Percentiles rank a stretch among this genome's conserved stretches.
phyloP scores from a whole-genome alignment of 805 yeast species.

The Candida easanensis region DNA sequence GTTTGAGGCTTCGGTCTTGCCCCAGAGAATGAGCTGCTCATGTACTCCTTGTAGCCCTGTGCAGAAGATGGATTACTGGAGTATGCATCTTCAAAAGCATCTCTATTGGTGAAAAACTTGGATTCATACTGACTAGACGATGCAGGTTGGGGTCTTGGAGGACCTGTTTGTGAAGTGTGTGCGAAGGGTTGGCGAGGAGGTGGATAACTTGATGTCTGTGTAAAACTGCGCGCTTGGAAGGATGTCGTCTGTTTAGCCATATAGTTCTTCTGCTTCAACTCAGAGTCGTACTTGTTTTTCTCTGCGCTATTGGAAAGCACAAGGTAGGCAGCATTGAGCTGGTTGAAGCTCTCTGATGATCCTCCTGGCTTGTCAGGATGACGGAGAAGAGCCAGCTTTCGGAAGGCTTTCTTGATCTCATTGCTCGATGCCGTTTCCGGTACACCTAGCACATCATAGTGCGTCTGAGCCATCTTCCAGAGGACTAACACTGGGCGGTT shows the following conservation, averaged over 20 bases:
- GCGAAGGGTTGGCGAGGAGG: not conserved
- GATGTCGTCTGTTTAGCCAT: not conserved
- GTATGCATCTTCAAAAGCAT: not conserved
- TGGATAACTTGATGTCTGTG: not conserved
- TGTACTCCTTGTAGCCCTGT: not conserved
- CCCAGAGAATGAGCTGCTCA: not conserved
- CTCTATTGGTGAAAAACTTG: not conserved
- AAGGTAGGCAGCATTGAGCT: conserved; percentile 32
- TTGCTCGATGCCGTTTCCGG: conserved; percentile 16
- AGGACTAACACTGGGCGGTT: too few species aligned
- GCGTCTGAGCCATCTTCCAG: conserved; percentile 4
- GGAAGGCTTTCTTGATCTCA: conserved; percentile 38
- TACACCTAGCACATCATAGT: conserved; percentile 32
- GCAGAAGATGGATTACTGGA: not conserved
- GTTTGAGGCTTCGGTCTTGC: not conserved
- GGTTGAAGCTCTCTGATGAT: conserved; percentile 31
- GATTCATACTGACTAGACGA: not conserved
- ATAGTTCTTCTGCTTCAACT: not conserved
- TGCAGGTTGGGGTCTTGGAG: not conserved
- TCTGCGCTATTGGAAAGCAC: conserved; percentile 27
- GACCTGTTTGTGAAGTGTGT: not conserved
- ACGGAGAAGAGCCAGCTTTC: conserved; percentile 35
- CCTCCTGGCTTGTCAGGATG: conserved; percentile 44
- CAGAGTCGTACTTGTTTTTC: conserved; percentile 29
- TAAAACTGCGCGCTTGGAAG: not conserved